Percentiles rank a stretch among this genome's conserved stretches.
These are phyloP conservation scores for Colletotrichum agaves DNA, from an alignment of 2,329 filamentous ascomycete species.

Conservation along the genomic window DNA sequence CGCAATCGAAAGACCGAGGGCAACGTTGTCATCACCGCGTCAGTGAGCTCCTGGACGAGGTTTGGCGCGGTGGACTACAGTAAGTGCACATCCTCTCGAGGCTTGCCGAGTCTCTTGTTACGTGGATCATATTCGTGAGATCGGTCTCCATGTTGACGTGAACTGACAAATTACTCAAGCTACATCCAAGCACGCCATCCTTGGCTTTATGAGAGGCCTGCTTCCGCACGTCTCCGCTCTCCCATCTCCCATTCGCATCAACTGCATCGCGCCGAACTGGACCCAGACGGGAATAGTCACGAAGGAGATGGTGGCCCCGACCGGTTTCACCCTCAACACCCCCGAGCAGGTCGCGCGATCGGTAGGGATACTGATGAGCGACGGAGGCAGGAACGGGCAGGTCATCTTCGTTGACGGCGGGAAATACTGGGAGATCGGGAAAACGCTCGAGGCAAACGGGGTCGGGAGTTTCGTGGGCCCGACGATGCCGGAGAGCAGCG, in stretches of 20 bases:
- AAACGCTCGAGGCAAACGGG: not conserved
- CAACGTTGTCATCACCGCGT: not conserved
- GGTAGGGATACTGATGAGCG: not conserved
- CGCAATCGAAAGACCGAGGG: not conserved
- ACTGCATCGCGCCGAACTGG: constrained; percentile 8
- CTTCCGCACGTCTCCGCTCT: not conserved
- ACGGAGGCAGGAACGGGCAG: not conserved
- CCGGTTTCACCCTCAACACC: not conserved
- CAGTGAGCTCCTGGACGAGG: not conserved
- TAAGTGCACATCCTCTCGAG: not conserved
- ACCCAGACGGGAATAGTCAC: not conserved
- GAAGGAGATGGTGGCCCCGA: not conserved
- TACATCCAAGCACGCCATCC: not conserved
- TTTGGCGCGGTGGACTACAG: constrained; percentile 1
- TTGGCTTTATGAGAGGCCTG: not conserved
- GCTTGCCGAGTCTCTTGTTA: no score
- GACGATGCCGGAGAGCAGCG: not conserved
- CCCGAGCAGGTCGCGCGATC: not conserved
- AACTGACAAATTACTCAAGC: not conserved
- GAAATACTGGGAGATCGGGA: not conserved
- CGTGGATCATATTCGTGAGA: not conserved
- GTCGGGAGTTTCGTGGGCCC: constrained; percentile 4
- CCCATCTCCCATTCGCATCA: not conserved
- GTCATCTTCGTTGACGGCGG: not conserved
- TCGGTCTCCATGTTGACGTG: not conserved